Conservation (phyloP, 108 stramenopile genomes). For the Fragilariopsis cylindrus region DNA sequence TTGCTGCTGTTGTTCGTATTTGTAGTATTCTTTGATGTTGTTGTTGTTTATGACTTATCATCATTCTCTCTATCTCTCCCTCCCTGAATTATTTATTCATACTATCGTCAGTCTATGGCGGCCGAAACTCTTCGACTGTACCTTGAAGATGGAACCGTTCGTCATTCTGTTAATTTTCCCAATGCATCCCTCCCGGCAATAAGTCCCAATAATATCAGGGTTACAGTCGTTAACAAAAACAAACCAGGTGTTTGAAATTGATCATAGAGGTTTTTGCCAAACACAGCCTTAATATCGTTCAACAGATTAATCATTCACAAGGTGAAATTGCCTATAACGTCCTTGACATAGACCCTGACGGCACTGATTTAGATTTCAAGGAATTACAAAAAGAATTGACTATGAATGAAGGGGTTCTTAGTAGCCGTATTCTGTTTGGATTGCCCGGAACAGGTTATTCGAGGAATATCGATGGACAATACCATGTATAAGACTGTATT, state of each 20-base stretch:
- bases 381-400: conserved; percentile 61
- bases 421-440: conserved; percentile 55
- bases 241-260: conserved; percentile 58
- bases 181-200: conserved; percentile 37
- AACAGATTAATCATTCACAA: conserved; percentile 69
- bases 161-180: conserved; percentile 77
- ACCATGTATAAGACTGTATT: conserved; percentile 18
- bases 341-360: conserved; percentile 52
- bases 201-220: conserved; percentile 32
- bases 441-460: conserved; percentile 57
- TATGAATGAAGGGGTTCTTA: conserved; percentile 66
- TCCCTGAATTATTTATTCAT: not conserved
- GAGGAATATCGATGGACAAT: conserved; percentile 54
- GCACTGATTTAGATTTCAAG: conserved; percentile 39
- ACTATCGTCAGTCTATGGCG: conserved; percentile 48
- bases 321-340: conserved; percentile 78
- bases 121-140: conserved; percentile 63
- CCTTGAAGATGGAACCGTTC: conserved; percentile 64
- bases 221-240: conserved; percentile 72
- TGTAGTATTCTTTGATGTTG: not conserved
- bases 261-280: conserved; percentile 61
- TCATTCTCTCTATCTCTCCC: no score
- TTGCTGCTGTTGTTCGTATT: not conserved
- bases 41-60: not conserved
- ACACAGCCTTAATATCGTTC: conserved; percentile 65